A percentile compares a stretch with the other conserved stretches of the same genome.
Conservation (phyloP, 2,329 filamentous ascomycete species). For the Penicillium nordicum region DNA sequence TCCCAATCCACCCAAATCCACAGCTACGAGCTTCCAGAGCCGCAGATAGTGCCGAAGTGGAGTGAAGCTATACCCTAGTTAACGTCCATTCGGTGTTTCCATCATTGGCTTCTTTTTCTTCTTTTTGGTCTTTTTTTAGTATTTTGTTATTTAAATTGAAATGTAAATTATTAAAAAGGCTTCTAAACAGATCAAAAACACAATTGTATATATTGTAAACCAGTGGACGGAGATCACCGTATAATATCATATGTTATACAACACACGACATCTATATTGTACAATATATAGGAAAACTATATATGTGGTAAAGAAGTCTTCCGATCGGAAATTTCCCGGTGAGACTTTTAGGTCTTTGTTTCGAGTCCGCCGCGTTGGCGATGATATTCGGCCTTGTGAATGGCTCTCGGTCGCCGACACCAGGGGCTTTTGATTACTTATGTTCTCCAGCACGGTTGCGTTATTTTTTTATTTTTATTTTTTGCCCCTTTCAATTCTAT, state of each 20-base stretch:
- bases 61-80: conserved; percentile 1
- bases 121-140: neutral
- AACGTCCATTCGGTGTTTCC: conserved; percentile 2
- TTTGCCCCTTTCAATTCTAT: neutral
- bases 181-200: neutral
- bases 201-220: neutral
- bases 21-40: conserved; percentile 25
- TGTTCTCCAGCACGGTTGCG: conserved; percentile 3
- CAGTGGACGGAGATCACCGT: neutral
- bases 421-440: conserved; percentile 1
- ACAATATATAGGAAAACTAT: neutral
- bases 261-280: neutral
- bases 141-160: neutral
- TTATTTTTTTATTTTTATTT: neutral
- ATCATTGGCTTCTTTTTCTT: neutral
- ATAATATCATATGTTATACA: neutral
- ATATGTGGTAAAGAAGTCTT: neutral
- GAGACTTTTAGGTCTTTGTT: conserved; percentile 6
- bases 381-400: conserved; percentile 6
- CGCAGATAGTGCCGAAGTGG: conserved; percentile 27
- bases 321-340: conserved; percentile 7
- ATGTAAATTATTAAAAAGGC: neutral
- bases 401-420: conserved; percentile 12
- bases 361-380: conserved; percentile 5
- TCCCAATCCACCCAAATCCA: conserved; percentile 8